phyloP scores from a whole-genome alignment of 2,329 filamentous ascomycete genomes.

The Trichoderma gracile region DNA sequence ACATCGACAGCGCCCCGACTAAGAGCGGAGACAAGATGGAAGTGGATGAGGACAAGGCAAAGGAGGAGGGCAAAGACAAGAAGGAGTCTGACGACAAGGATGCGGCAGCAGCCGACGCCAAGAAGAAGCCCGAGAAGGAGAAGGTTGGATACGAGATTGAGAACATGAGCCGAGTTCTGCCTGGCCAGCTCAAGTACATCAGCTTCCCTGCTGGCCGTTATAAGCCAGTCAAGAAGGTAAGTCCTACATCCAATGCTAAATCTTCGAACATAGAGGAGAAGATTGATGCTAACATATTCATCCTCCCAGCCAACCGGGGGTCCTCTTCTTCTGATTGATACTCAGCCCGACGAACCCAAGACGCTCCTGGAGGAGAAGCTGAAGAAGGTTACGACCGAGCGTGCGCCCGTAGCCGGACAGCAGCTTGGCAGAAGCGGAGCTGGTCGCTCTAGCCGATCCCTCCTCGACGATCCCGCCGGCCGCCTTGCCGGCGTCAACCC shows the following conservation, averaged over 20 bases:
- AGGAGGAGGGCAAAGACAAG: conserved; percentile 50
- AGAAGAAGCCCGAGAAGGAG: conserved; percentile 93
- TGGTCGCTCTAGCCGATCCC: conserved; percentile 40
- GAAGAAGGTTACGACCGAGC: conserved; percentile 72
- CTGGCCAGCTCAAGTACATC: conserved; percentile 91
- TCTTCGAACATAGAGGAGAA: neutral
- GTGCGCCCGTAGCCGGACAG: conserved; percentile 58
- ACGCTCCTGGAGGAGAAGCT: conserved; percentile 86
- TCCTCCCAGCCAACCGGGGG: conserved; percentile 84
- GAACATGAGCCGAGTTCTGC: conserved; percentile 95
- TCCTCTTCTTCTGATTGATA: conserved; percentile 87
- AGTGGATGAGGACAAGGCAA: conserved; percentile 66
- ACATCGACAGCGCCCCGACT: conserved; percentile 73
- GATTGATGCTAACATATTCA: conserved; percentile 31
- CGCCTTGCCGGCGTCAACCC: conserved; percentile 38
- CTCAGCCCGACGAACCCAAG: conserved; percentile 74
- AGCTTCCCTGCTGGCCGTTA: conserved; percentile 89
- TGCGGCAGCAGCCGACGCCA: conserved; percentile 56
- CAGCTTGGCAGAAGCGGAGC: conserved; percentile 33
- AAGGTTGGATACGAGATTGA: conserved; percentile 95
- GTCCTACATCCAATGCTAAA: conserved; percentile 21
- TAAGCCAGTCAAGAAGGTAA: conserved; percentile 84
- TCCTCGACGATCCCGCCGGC: conserved; percentile 40
- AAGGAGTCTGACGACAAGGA: conserved; percentile 68
- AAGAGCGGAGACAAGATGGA: conserved; percentile 84